Evolutionary conservation across 768 basidiomycete species (phyloP).

Genomic region (Obba rivulosa): DNA sequence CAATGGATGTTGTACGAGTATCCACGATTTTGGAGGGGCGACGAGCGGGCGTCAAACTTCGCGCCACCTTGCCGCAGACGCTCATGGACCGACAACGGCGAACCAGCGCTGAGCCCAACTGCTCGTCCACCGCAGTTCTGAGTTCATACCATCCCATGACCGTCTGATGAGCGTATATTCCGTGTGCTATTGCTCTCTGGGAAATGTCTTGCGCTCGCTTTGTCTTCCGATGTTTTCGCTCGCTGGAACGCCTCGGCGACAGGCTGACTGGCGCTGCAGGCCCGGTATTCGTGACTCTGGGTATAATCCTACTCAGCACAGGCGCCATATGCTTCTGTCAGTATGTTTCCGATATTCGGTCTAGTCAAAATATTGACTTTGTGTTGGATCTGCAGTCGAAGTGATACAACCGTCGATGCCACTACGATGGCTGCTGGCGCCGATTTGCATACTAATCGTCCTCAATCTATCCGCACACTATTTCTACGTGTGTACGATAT

Average conservation of each 20-base stretch:
- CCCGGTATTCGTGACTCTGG: slow-evolving; percentile 84
- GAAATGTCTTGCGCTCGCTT: slow-evolving; percentile 19
- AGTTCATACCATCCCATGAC: too few relatives aligned
- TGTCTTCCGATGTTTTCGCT: slow-evolving; percentile 59
- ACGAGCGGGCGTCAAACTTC: too few relatives aligned
- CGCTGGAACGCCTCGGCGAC: slow-evolving; percentile 71
- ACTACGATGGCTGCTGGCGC: slow-evolving; percentile 53
- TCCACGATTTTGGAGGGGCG: too few relatives aligned
- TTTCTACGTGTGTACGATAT: slow-evolving; percentile 74
- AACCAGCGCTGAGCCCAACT: too few relatives aligned
- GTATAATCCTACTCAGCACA: slow-evolving; percentile 59
- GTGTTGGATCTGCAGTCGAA: slow-evolving; percentile 49
- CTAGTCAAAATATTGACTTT: neutral
- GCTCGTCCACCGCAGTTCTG: too few relatives aligned
- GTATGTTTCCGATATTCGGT: slow-evolving; percentile 26
- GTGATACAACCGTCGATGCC: slow-evolving; percentile 67
- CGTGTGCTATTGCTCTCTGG: too few relatives aligned
- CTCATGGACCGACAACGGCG: too few relatives aligned
- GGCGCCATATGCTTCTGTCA: slow-evolving; percentile 80
- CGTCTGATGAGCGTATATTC: too few relatives aligned
- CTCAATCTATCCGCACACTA: slow-evolving; percentile 79
- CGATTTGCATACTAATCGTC: slow-evolving; percentile 69
- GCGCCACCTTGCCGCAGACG: too few relatives aligned
- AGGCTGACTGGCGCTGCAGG: slow-evolving; percentile 85
- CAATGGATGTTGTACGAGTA: too few relatives aligned